Evolutionary conservation across 2,329 filamentous ascomycete species (phyloP), one percentile per base, ranked within the genome.

Genomic region (Pseudogymnoascus destructans): DNA sequence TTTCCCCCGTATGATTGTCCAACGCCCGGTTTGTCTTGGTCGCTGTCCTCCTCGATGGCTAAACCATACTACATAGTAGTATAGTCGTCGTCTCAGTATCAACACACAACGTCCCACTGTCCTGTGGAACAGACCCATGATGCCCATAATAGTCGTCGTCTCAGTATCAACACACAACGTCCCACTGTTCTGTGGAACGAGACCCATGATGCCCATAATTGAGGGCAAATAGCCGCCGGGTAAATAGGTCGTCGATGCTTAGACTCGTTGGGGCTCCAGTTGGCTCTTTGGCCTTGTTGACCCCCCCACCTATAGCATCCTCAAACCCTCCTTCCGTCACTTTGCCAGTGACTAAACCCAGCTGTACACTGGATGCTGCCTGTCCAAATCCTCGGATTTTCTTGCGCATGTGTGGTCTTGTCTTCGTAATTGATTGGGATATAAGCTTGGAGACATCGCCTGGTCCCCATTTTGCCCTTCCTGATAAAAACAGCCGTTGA

Each of bases 341-440:
- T 52, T 52, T 52, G 46, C 46, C 46, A 52, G 46, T 52, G 25
- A 52, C 46, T 52, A 52, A 52, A 52, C 46, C 46, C 25, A 30
- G 8, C n/a, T 52, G n/a, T 52, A 30, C 13, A 25, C 19, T 52
- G n/a, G 7, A 8, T 3, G 46, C 6, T 30, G 46, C 46, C 46
- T 52, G 5, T 9, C 46, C 23, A 52, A 52, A 52, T 25, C 25
- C 23, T 52, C 46, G 46, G 46, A 52, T 30, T 52, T 52, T 30
- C 5, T 1, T 30, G 15, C 46, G 46, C 46, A 30, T 52, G 46
- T 52, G 46, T 52, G 46, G 46, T 52, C 46, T 52, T 52, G 46
- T 52, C 25, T 52, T 52, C 46, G 30, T 30, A 21, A 49, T 52
- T 52, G 46, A 52, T 52, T 52, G 46, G 46, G 23, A 52, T 52